These are phyloP conservation scores for Penicillium verhagenii DNA, from an alignment of 495 filamentous ascomycete genomes.

Conservation along the genomic window DNA sequence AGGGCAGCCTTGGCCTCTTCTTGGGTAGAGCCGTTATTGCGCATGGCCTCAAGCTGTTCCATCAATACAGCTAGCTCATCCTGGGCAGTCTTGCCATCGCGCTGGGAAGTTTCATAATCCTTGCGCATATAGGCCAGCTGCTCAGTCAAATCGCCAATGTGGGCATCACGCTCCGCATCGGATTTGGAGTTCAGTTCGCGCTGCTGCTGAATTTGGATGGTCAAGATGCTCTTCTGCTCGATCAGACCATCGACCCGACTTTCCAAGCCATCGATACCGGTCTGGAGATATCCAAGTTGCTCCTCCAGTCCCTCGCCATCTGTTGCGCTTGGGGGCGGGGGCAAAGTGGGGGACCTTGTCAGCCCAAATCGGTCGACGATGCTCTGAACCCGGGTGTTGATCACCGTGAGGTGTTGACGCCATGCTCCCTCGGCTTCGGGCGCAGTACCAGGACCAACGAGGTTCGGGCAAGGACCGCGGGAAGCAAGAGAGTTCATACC, in stretches of 20 bases:
- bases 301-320: slow-evolving; percentile 44
- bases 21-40: slow-evolving; percentile 27
- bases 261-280: slow-evolving; percentile 76
- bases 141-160: slow-evolving; percentile 51
- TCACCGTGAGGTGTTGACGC: slow-evolving; percentile 46
- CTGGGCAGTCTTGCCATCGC: slow-evolving; percentile 35
- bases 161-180: slow-evolving; percentile 55
- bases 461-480: neutral
- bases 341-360: slow-evolving; percentile 41
- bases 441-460: slow-evolving; percentile 4
- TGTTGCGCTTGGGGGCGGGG: slow-evolving; percentile 47
- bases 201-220: slow-evolving; percentile 89
- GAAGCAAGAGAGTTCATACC: slow-evolving; percentile 38
- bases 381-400: slow-evolving; percentile 52
- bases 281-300: slow-evolving; percentile 54
- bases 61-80: slow-evolving; percentile 45
- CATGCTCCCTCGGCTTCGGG: slow-evolving; percentile 30
- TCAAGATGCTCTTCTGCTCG: slow-evolving; percentile 81
- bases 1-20: slow-evolving; percentile 39
- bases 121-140: slow-evolving; percentile 43
- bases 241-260: slow-evolving; percentile 54
- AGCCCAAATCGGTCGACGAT: slow-evolving; percentile 49
- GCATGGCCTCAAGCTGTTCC: slow-evolving; percentile 48
- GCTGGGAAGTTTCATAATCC: slow-evolving; percentile 39
- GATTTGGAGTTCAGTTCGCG: slow-evolving; percentile 77